Evolutionary conservation across 2,329 filamentous ascomycete species (phyloP).

Genomic region (Hansfordia pulvinata): DNA sequence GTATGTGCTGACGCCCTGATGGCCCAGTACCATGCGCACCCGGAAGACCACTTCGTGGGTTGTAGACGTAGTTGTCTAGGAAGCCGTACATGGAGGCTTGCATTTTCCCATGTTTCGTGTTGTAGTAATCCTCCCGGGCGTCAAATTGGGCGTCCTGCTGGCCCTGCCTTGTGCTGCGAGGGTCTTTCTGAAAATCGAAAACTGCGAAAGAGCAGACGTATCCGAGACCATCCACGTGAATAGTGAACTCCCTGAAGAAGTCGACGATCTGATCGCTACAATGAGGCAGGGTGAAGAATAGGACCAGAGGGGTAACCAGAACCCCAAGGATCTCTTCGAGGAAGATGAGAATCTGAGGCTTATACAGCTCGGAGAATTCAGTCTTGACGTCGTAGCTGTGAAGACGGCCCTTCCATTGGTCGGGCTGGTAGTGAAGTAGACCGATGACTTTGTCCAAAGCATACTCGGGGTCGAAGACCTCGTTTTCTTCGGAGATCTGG

Average conservation of each 20-base stretch:
- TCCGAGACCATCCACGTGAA: constrained; percentile 90
- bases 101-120: constrained; percentile 95
- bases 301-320: constrained; percentile 77
- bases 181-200: constrained; percentile 86
- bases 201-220: constrained; percentile 96
- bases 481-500: constrained; percentile 73
- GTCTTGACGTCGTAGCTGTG: constrained; percentile 87
- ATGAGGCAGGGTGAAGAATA: constrained; percentile 74
- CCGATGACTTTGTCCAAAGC: constrained; percentile 80
- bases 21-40: constrained; percentile 39
- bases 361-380: constrained; percentile 83
- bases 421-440: constrained; percentile 83
- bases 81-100: constrained; percentile 95
- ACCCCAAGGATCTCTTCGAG: constrained; percentile 87
- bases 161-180: constrained; percentile 27
- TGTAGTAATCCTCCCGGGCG: constrained; percentile 82
- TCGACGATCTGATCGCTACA: constrained; percentile 90
- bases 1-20: constrained; percentile 45
- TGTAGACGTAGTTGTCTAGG: constrained; percentile 77
- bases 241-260: constrained; percentile 95
- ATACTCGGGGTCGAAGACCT: constrained; percentile 84
- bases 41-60: constrained; percentile 53
- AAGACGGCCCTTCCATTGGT: constrained; percentile 78
- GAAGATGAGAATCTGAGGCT: constrained; percentile 85
- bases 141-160: constrained; percentile 35